Evolutionary conservation across 345 rosid species (phyloP).

Genomic region (Draba incana): DNA sequence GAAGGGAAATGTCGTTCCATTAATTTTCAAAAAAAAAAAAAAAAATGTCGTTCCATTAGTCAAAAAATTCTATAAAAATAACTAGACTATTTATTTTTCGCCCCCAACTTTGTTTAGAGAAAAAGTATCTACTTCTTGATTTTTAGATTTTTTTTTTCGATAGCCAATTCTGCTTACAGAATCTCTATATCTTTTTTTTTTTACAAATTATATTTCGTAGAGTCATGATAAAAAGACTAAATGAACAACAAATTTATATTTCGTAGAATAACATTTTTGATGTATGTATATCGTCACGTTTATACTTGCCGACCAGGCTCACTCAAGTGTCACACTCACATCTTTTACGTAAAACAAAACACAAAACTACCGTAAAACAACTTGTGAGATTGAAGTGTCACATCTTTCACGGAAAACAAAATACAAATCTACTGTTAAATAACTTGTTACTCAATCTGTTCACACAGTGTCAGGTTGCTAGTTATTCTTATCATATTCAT

Average conservation of each 20-base stretch:
- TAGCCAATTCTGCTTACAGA: background rate
- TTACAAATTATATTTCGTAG: background rate
- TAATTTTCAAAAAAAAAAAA: no score
- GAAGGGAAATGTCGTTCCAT: no score
- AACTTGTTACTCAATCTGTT: slow-evolving; percentile 15
- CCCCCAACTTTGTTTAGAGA: no score
- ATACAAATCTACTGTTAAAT: background rate
- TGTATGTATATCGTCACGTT: background rate
- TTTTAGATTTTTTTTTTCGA: background rate
- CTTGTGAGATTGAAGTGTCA: slow-evolving; percentile 12
- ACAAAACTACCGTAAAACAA: slow-evolving; percentile 16
- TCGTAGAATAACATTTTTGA: background rate
- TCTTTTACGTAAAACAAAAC: slow-evolving; percentile 7
- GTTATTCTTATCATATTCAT: background rate
- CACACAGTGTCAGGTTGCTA: slow-evolving; percentile 16
- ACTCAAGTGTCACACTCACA: slow-evolving; percentile 42
- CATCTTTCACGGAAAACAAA: slow-evolving; percentile 23
- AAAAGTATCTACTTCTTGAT: no score
- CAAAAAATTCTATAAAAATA: no score
- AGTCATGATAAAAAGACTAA: background rate
- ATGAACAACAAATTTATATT: background rate
- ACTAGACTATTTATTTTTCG: no score
- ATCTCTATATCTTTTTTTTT: background rate
- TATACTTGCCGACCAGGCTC: slow-evolving; percentile 37
- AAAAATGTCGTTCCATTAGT: no score